Conservation (phyloP, 345 rosid genomes). For the Camelina hispida region DNA sequence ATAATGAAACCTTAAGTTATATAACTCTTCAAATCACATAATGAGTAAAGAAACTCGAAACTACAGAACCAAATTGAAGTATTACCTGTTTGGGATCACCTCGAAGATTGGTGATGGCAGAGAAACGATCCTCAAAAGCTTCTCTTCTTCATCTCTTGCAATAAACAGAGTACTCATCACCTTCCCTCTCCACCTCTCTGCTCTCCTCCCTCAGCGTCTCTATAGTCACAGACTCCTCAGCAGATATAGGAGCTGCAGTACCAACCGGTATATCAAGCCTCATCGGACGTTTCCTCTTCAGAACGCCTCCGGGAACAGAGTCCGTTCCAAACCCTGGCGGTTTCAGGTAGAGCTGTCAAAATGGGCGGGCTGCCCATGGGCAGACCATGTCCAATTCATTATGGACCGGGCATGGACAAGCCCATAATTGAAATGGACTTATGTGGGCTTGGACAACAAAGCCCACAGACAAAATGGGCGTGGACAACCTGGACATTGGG, state of each 20-base stretch:
- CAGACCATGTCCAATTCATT: too few relatives aligned
- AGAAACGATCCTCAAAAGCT: slow-evolving; percentile 88
- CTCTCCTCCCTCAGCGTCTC: slow-evolving; percentile 42
- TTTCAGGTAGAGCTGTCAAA: slow-evolving; percentile 27
- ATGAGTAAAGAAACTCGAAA: neutral
- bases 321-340: slow-evolving; percentile 44
- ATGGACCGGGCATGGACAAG: too few relatives aligned
- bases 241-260: slow-evolving; percentile 32
- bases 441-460: too few relatives aligned
- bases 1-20: neutral
- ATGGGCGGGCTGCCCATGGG: too few relatives aligned
- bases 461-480: too few relatives aligned
- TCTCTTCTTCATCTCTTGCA: slow-evolving; percentile 87
- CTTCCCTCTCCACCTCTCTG: slow-evolving; percentile 59
- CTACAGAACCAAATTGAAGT: neutral
- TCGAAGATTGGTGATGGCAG: slow-evolving; percentile 54
- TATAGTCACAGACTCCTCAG: neutral
- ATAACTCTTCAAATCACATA: neutral
- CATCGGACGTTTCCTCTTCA: slow-evolving; percentile 83
- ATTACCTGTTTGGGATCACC: slow-evolving; percentile 75
- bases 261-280: slow-evolving; percentile 66
- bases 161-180: slow-evolving; percentile 65
- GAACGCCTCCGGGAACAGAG: slow-evolving; percentile 38
- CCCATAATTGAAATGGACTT: too few relatives aligned
- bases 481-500: too few relatives aligned